A percentile compares a stretch with the other conserved stretches of the same genome.
Evolutionary conservation across 78 protist genomes (phyloP).

Genomic region (Isochrysis galbana): DNA sequence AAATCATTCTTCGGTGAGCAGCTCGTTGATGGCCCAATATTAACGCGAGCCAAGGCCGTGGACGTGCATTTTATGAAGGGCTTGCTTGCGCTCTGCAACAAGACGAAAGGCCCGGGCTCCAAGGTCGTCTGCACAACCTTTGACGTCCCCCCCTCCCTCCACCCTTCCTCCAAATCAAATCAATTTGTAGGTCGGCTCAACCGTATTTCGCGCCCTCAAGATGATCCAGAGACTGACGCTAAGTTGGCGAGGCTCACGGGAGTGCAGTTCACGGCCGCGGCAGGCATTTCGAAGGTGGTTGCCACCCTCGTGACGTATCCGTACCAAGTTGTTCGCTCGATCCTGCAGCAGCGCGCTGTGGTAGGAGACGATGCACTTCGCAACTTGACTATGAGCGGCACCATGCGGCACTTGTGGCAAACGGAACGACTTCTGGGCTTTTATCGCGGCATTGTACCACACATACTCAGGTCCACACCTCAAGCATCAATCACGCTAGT

Average conservation of each 20-base stretch:
- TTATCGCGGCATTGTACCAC: not conserved
- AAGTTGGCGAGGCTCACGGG: not conserved
- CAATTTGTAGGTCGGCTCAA: too few relatives aligned
- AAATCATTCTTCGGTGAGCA: not conserved
- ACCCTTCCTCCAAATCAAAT: too few relatives aligned
- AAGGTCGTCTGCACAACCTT: too few relatives aligned
- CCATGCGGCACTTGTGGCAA: not conserved
- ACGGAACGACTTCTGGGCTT: not conserved
- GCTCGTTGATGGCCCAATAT: too few relatives aligned
- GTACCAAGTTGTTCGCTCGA: not conserved
- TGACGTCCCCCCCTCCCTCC: too few relatives aligned
- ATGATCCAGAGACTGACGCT: too few relatives aligned
- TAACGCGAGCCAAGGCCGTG: too few relatives aligned
- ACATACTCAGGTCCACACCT: not conserved
- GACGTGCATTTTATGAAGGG: too few relatives aligned
- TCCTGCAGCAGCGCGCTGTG: not conserved
- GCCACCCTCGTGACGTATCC: conserved; percentile 1
- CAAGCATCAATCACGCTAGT: not conserved
- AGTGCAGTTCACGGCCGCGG: not conserved
- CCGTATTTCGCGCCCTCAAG: too few relatives aligned
- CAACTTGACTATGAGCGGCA: not conserved
- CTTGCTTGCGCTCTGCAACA: too few relatives aligned
- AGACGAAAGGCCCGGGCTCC: too few relatives aligned
- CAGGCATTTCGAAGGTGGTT: not conserved
- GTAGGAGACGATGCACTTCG: not conserved